These are phyloP conservation scores for Nannizzia gypsea DNA, from an alignment of 2,329 filamentous ascomycete species.

Conservation along the genomic window DNA sequence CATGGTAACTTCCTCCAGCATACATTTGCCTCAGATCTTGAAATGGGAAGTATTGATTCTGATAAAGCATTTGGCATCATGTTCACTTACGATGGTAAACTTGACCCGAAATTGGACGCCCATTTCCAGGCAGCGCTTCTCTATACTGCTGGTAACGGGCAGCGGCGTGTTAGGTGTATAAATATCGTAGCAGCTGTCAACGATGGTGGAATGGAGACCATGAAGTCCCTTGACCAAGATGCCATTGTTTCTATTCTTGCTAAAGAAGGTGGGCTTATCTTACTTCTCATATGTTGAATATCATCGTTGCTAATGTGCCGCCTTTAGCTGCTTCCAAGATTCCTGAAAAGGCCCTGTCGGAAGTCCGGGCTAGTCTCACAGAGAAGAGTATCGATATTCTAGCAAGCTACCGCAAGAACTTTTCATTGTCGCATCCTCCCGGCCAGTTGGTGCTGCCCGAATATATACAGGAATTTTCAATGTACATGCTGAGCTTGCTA, in stretches of 20 bases:
- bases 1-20: conserved; percentile 95
- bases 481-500: conserved; percentile 84
- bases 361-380: conserved; percentile 68
- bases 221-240: conserved; percentile 94
- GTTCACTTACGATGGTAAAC: conserved; percentile 91
- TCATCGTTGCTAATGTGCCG: conserved; percentile 1
- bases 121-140: conserved; percentile 94
- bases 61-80: conserved; percentile 88
- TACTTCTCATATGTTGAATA: conserved; percentile 4
- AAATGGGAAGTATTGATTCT: conserved; percentile 82
- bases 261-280: conserved; percentile 52
- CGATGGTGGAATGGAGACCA: conserved; percentile 66
- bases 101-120: conserved; percentile 91
- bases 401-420: conserved; percentile 84
- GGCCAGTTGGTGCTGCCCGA: conserved; percentile 92
- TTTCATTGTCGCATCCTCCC: conserved; percentile 72
- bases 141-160: conserved; percentile 81
- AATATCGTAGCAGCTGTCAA: conserved; percentile 90
- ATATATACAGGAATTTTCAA: conserved; percentile 87
- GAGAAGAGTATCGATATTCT: conserved; percentile 91
- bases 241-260: conserved; percentile 78
- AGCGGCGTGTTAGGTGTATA: conserved; percentile 81
- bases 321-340: conserved; percentile 64
- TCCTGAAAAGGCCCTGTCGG: conserved; percentile 63
- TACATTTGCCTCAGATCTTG: conserved; percentile 85